Conservation (phyloP, 2,329 filamentous ascomycete genomes). For the Helotiales sp. region DNA sequence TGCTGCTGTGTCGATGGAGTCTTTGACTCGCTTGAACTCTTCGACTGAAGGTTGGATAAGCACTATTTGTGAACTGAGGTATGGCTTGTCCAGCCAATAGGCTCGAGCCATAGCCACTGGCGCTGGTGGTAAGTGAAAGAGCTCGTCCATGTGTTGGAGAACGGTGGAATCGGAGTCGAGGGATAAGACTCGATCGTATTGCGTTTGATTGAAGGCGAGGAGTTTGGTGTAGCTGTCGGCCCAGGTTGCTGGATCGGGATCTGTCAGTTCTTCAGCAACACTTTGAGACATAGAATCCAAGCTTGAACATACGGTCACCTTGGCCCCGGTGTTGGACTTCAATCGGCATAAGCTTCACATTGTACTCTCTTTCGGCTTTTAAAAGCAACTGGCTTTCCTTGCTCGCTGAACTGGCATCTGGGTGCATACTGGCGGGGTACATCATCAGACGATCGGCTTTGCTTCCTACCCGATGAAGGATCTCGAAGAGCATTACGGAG, state of each 20-base stretch:
- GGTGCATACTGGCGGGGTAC: slow-evolving; percentile 47
- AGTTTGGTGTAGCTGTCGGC: slow-evolving; percentile 38
- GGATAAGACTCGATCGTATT: slow-evolving; percentile 34
- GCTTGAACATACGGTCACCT: background rate
- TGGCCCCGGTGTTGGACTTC: slow-evolving; percentile 48
- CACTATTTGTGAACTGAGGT: slow-evolving; percentile 65
- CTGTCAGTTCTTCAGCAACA: slow-evolving; percentile 61
- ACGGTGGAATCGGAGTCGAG: slow-evolving; percentile 56
- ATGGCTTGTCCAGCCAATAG: slow-evolving; percentile 67
- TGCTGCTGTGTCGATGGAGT: slow-evolving; percentile 33
- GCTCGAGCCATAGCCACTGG: slow-evolving; percentile 72
- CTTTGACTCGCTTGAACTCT: slow-evolving; percentile 51
- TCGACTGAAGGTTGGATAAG: slow-evolving; percentile 62
- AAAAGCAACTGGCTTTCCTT: slow-evolving; percentile 44
- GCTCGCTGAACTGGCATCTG: slow-evolving; percentile 39
- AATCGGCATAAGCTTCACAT: slow-evolving; percentile 51
- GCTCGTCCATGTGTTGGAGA: slow-evolving; percentile 68
- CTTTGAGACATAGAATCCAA: slow-evolving; percentile 45
- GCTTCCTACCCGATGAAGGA: slow-evolving; percentile 48
- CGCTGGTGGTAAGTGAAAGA: slow-evolving; percentile 68
- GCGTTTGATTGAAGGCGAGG: slow-evolving; percentile 39
- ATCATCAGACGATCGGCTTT: slow-evolving; percentile 53
- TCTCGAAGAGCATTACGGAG: slow-evolving; percentile 46
- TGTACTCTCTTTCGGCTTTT: slow-evolving; percentile 50
- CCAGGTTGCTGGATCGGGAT: slow-evolving; percentile 51